phyloP scores from a whole-genome alignment of 2,329 filamentous ascomycete genomes.

The Aspergillus tanneri region DNA sequence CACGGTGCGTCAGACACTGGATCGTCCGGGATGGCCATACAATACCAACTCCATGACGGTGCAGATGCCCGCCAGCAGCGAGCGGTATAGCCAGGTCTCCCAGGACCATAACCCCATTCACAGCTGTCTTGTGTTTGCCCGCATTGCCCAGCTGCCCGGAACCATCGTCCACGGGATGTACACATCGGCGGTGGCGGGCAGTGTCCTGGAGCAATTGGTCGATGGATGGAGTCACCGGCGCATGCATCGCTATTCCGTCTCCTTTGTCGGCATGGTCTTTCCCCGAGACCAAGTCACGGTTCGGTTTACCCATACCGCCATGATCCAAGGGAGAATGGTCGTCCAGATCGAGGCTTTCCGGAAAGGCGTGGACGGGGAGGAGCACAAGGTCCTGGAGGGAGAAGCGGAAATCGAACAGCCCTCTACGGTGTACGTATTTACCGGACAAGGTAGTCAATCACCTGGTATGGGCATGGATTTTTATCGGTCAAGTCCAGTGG shows the following conservation, averaged over 20 bases:
- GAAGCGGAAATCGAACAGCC: slow-evolving; percentile 97
- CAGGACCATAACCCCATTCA: slow-evolving; percentile 98
- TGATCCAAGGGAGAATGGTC: slow-evolving; percentile 95
- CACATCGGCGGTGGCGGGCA: slow-evolving; percentile 90
- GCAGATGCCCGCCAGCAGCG: slow-evolving; percentile 87
- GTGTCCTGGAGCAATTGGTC: slow-evolving; percentile 90
- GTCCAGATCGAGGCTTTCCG: slow-evolving; percentile 94
- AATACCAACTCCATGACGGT: slow-evolving; percentile 60
- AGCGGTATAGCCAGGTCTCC: slow-evolving; percentile 91
- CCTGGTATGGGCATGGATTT: slow-evolving; percentile 99
- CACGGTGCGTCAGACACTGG: not conserved
- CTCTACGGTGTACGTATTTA: slow-evolving; percentile 92
- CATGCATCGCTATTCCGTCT: slow-evolving; percentile 90
- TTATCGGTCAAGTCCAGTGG: slow-evolving; percentile 83
- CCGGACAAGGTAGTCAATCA: slow-evolving; percentile 93
- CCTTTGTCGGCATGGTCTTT: slow-evolving; percentile 90
- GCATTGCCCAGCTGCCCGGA: slow-evolving; percentile 85
- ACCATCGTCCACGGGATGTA: slow-evolving; percentile 99
- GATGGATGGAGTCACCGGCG: slow-evolving; percentile 84
- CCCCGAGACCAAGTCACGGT: slow-evolving; percentile 90
- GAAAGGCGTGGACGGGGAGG: slow-evolving; percentile 83
- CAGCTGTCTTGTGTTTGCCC: slow-evolving; percentile 89
- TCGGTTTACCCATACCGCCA: slow-evolving; percentile 87
- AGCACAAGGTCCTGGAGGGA: slow-evolving; percentile 86
- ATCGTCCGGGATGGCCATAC: slow-evolving; percentile 10